Evolutionary conservation across 192 early-diverging fungal genomes (phyloP), one percentile per base, ranked within the genome.

Genomic region (Gryganskiella cystojenkinii): DNA sequence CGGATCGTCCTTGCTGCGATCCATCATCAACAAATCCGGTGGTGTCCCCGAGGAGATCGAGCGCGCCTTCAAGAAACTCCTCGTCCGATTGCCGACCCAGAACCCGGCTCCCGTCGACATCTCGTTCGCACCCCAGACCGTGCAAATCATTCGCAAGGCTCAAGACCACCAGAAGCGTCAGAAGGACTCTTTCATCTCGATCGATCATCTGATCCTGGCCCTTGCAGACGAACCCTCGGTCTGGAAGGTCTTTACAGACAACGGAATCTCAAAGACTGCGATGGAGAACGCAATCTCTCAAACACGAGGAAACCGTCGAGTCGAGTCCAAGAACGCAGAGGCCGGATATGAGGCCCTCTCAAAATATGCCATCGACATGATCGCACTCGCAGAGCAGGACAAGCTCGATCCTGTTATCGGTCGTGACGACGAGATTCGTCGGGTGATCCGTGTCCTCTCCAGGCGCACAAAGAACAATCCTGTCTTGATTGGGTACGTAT

Each of bases 351-450:
- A 98, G 40, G 95, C 96, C 22, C 87, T 99, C 17, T 88, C 83
- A 64, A 99, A 99, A 80, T 99, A 99, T 80, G 95, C 95, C 4
- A 82, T 96, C 57, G 95, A 99, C 60, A 82, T 99, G 81, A 88
- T 94, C 24, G 84, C 83, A 19, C 78, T 93, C 65, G 96, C 95
- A 25, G 87, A 93, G 60, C 82, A 84, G 13, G 96, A 96, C 27
- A 98, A 98, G 79, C 88, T 99, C 11, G 98, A 99, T 79, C 98
- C 98, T 0, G 92, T 96, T 54, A 96, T 99, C 80, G 96, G 96
- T 24, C 90, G 98, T 30, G 96, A 98, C 76, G 96, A 98, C 31
- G 96, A 98, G 72, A 98, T 97, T 79, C 87, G 96, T 15, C 88
- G 96, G 33, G 94, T 98, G 25, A 94, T 99, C 61, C 93, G 94